Evolutionary conservation across 148 eudicot genomes (phyloP), one percentile per base, ranked within the genome.

Genomic region (Bassia scoparia): DNA sequence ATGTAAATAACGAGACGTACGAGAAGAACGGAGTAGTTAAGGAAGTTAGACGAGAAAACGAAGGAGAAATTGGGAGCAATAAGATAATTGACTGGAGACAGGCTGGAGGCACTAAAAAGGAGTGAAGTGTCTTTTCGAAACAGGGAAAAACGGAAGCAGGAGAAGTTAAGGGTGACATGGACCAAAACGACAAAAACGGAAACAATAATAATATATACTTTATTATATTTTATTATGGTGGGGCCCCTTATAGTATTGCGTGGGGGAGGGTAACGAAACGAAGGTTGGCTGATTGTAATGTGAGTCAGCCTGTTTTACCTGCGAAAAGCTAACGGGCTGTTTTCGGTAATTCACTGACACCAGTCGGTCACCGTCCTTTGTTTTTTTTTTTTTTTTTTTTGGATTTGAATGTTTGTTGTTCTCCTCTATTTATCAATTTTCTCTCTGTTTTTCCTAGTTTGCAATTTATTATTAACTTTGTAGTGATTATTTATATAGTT

Each of bases 21-120:
- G n/a, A n/a, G n/a, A 15, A 16, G 53, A 18, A 18, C 21, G 20
- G 53, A 49, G 53, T 49, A 30, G 46, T 63, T 63, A 63, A 64
- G 70, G 54, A 59, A 34, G 29, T 68, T 26, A 37, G 10, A n/a
- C 17, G 34, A 73, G 71, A 76, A 18, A 76, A 35, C n/a, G 23
- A n/a, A 37, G 46, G 31, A 56, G 30, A 24, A 56, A 56, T 2
- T 31, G 31, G 41, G 62, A 76, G 59, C 44, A 49, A 70, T 75
- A 75, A 70, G 78, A 62, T 41, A 31, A 0, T 75, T 54, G 75
- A 75, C 67, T 54, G 59, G 49, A 6, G 76, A 79, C 82, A 70
- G 76, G 69, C 76, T 80, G 82, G 73, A 80, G 62, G 56, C 82
- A 80, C 76, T 58, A 15, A 14, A n/a, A 35, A 49, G 75, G 75